Base-by-base conservation (phyloP, 2,329 filamentous ascomycete genomes). In the Beauveria brongniartii region DNA sequence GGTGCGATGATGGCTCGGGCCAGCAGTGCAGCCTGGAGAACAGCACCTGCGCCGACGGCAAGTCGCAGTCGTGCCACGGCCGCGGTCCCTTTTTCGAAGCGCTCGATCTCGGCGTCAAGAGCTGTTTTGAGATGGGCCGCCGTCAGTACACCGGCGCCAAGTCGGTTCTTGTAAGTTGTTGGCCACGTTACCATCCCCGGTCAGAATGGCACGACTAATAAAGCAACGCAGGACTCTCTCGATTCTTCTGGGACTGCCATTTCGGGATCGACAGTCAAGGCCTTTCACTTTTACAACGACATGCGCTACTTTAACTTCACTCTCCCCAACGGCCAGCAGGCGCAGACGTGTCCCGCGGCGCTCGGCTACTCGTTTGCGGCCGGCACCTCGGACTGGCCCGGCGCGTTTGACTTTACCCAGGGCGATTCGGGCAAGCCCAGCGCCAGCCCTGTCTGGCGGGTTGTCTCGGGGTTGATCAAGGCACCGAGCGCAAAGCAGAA, bases 341-440 rank as follows among this genome's bases (percentile, higher is more conserved):
- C 86, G 7, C 79, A 76, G 55, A 96, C 92, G 0, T 97, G 93
- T 67, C 88, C 92, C 3, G 92, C 92, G 0, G 91, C 92, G 0
- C 77, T 97, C 63, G 93, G 93, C 6, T 96, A 94, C 71, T 92
- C 90, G 0, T 97, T 97, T 70, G 93, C 93, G 0, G 93, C 90
- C 1, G 93, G 93, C 12, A 97, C 93, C 0, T 90, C 91, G 0
- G 93, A 97, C 71, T 91, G 93, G 6, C 92, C 93, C 0, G 93
- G 93, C 0, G 86, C 86, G 0, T 96, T 96, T 68, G 93, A 97
- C 73, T 97, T 97, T 71, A 94, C 90, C 1, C 93, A 97, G 70
- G 92, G 92, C 65, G 83, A 90, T 65, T 84, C 85, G 0, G 87
- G 86, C 37, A 79, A 83, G n/a, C 87, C 91, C 46, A 82, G 82